phyloP scores from a whole-genome alignment of 768 basidiomycete species.

The Holtermannia corniformis region DNA sequence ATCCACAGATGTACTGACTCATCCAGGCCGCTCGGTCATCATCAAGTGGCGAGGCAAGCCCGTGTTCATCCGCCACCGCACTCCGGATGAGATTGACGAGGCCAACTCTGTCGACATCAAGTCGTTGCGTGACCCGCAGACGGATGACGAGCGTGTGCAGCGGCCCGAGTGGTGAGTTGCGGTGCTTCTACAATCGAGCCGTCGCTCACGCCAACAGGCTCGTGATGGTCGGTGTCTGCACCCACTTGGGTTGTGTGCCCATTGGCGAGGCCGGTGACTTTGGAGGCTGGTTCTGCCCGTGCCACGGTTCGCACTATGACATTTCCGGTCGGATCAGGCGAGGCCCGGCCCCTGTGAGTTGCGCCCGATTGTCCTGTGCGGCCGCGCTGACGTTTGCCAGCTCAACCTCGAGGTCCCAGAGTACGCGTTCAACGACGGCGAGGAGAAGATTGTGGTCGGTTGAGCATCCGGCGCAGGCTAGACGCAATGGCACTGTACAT shows the following conservation, averaged over 20 bases:
- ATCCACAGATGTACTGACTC: background rate
- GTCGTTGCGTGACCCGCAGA: slow-evolving; percentile 78
- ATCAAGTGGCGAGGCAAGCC: slow-evolving; percentile 97
- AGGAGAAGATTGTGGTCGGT: slow-evolving; percentile 79
- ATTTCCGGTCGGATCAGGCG: slow-evolving; percentile 94
- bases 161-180: slow-evolving; percentile 94
- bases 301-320: slow-evolving; percentile 92
- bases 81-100: slow-evolving; percentile 80
- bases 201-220: slow-evolving; percentile 29
- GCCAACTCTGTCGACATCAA: slow-evolving; percentile 79
- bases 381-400: slow-evolving; percentile 42
- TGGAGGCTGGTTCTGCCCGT: slow-evolving; percentile 99
- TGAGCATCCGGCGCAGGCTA: no score
- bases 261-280: slow-evolving; percentile 95
- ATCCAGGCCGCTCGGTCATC: slow-evolving; percentile 36
- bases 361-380: background rate
- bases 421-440: slow-evolving; percentile 77
- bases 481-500: background rate
- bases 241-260: slow-evolving; percentile 95
- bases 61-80: slow-evolving; percentile 97
- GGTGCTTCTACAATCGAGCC: slow-evolving; percentile 40
- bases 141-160: slow-evolving; percentile 78
- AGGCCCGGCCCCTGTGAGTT: slow-evolving; percentile 85
- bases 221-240: slow-evolving; percentile 51
- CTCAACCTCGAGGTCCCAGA: slow-evolving; percentile 89